Base-by-base conservation (phyloP, 164 flowering plant genomes). In the Magnolia kwangsiensis region DNA sequence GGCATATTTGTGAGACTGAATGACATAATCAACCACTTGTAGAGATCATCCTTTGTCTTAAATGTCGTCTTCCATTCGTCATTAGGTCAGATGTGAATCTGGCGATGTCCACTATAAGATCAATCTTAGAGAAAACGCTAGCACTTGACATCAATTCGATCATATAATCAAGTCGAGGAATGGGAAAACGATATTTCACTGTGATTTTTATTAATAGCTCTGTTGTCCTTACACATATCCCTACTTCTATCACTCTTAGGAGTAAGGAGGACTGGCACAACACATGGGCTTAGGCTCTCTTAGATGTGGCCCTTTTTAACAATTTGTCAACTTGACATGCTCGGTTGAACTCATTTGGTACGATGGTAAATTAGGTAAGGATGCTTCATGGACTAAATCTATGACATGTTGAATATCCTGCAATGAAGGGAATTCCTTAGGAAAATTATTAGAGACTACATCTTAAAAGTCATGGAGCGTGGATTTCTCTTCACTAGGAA, bases 301-400 rank as follows among this genome's bases (percentile, higher is more conserved):
- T 49, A 45, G 24, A 76, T 70, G 50, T 64, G 58, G 0, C 74
- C 80, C 3, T 78, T 78, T 27, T 4, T 18, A 1, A 69, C 16
- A 78, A 21, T 37, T 78, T 74, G 21, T 45, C 64, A 7, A 78
- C 70, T 27, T 78, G 74, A 1, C 75, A 55, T 72, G 64, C 20
- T 78, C 74, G 0, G 2, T 45, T 1, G 73, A 74, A 55, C 24
- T 74, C 74, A 70, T 74, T 5, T 74, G 37, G 51, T 78, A 78
- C 6, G 10, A 27, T 19, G 63, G 49, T 18, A 20, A 11, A 24
- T 50, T 75, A 5, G 71, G 77, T 2, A 74, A 21, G 10, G 65
- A 65, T 45, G 70, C 29, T 1, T 63, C 10, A 11, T 11, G 77
- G 10, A 74, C 64, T 0, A 78, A 21, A 18, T 74, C 65, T 20